Evolutionary conservation across 495 filamentous ascomycete species (phyloP).

Genomic region (Aspergillus nanangensis): DNA sequence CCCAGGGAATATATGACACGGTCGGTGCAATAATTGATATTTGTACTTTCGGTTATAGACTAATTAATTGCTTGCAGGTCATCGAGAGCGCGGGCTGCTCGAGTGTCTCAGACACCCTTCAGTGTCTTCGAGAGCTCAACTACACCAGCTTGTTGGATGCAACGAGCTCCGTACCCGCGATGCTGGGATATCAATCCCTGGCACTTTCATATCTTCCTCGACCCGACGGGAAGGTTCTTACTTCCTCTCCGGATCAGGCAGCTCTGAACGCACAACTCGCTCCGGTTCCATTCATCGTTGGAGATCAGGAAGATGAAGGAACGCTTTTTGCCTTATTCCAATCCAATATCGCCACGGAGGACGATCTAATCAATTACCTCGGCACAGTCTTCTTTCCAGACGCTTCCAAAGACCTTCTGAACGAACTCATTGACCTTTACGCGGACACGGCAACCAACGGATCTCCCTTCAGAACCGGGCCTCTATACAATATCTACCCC

Average conservation of each 20-base stretch:
- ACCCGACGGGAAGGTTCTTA: conserved; percentile 55
- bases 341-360: conserved; percentile 55
- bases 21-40: no score
- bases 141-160: conserved; percentile 60
- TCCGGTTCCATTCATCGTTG: conserved; percentile 53
- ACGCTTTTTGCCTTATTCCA: conserved; percentile 61
- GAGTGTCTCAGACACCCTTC: conserved; percentile 48
- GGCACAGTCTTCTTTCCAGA: conserved; percentile 48
- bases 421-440: conserved; percentile 53
- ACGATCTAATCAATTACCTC: conserved; percentile 56
- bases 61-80: no score
- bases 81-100: conserved; percentile 58
- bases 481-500: conserved; percentile 62
- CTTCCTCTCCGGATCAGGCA: conserved; percentile 51
- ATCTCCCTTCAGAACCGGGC: conserved; percentile 61
- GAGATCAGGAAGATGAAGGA: conserved; percentile 59
- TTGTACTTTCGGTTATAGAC: no score
- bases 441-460: conserved; percentile 44
- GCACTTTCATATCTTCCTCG: conserved; percentile 62
- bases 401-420: conserved; percentile 38
- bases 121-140: conserved; percentile 55
- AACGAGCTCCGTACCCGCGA: conserved; percentile 60
- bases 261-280: conserved; percentile 49
- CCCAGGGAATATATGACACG: conserved; percentile 61
- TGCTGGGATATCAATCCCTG: conserved; percentile 59